Evolutionary conservation across 805 yeast genomes (phyloP).

Genomic region (Candida andamanensis): DNA sequence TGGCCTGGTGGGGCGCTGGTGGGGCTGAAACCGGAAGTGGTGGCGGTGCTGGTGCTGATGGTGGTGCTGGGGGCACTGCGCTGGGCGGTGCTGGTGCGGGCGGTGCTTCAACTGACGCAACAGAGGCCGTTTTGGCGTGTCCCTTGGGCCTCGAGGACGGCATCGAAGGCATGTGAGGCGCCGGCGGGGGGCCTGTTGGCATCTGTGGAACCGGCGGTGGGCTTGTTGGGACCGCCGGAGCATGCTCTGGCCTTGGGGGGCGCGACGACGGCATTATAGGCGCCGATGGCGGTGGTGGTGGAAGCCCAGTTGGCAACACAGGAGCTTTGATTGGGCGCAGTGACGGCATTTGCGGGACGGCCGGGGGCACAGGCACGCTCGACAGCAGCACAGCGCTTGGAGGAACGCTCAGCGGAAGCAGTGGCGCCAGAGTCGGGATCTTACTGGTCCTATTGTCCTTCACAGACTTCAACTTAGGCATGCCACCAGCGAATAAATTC

Average conservation of each 20-base stretch:
- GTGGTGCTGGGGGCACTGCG: slow-evolving; percentile 7
- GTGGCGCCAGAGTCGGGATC: slow-evolving; percentile 35
- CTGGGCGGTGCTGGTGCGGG: slow-evolving; percentile 15
- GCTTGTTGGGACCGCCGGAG: slow-evolving; percentile 1
- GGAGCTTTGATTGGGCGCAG: slow-evolving; percentile 11
- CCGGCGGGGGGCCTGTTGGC: slow-evolving; percentile 20
- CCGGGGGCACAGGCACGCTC: background rate
- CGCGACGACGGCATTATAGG: slow-evolving; percentile 1
- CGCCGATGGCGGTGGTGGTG: background rate
- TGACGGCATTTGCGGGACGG: slow-evolving; percentile 5
- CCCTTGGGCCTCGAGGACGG: slow-evolving; percentile 38
- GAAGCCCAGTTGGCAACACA: slow-evolving; percentile 1
- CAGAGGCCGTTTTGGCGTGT: slow-evolving; percentile 23
- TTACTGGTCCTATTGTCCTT: slow-evolving; percentile 33
- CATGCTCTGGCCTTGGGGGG: too few relatives aligned
- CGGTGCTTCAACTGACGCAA: slow-evolving; percentile 13
- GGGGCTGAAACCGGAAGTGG: slow-evolving; percentile 7
- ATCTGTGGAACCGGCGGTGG: slow-evolving; percentile 4
- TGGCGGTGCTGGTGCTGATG: slow-evolving; percentile 14
- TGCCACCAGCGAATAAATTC: slow-evolving; percentile 71
- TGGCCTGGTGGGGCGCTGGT: slow-evolving; percentile 8
- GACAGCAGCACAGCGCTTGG: slow-evolving; percentile 3
- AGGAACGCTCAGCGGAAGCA: slow-evolving; percentile 21
- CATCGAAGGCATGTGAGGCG: slow-evolving; percentile 22
- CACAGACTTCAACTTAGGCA: slow-evolving; percentile 58